Percentiles rank a stretch among this genome's conserved stretches.
Evolutionary conservation across 495 filamentous ascomycete species (phyloP).

Genomic region (Neurospora sp.): DNA sequence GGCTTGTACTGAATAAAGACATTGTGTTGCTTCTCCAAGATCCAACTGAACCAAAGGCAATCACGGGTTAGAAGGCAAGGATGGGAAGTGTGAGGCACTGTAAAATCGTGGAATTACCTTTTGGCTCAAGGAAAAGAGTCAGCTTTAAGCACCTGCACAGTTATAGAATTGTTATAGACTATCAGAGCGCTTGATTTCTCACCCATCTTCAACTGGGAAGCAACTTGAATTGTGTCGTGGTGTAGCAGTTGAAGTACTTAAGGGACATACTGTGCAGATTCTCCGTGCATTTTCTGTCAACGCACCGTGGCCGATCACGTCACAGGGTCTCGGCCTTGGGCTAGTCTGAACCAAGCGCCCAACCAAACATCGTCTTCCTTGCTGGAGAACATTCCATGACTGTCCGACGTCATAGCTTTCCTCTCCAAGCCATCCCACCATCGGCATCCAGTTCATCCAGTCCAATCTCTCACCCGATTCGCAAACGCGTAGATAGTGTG

Average conservation of each 20-base stretch:
- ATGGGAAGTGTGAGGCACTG: not conserved
- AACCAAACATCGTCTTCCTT: not conserved
- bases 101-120: not conserved
- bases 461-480: not conserved
- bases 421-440: not conserved
- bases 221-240: not conserved
- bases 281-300: not conserved
- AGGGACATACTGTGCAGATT: not conserved
- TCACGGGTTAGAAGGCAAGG: not conserved
- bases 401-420: not conserved
- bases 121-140: not conserved
- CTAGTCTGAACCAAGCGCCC: not conserved
- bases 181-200: not conserved
- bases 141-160: not conserved
- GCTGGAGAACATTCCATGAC: not conserved
- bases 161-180: not conserved
- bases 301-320: not conserved
- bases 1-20: not conserved
- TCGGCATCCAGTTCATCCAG: not conserved
- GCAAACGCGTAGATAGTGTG: not conserved
- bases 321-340: not conserved
- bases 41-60: not conserved
- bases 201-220: not conserved
- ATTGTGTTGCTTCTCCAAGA: not conserved
- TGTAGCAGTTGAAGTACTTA: not conserved